These are phyloP conservation scores for Xylaria sp. DNA, from an alignment of 495 filamentous ascomycete genomes.

Conservation along the genomic window DNA sequence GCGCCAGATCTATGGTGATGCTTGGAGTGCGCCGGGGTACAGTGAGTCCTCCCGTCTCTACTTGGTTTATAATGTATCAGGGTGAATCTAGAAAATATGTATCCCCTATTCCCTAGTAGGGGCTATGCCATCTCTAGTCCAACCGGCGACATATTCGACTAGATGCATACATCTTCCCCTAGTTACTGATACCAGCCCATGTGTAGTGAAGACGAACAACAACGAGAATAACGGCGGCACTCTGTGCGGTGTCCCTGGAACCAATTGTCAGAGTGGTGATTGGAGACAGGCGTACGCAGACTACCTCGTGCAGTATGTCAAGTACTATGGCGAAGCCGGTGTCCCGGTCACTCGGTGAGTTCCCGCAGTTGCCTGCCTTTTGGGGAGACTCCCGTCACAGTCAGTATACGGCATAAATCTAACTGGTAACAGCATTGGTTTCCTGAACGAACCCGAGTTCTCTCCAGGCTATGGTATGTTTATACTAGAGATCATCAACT, in stretches of 20 bases:
- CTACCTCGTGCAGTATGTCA: constrained; percentile 60
- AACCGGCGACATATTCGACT: background rate
- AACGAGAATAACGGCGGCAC: constrained; percentile 60
- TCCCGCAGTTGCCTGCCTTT: constrained; percentile 24
- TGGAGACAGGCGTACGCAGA: constrained; percentile 64
- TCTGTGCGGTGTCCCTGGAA: constrained; percentile 57
- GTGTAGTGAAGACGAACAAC: constrained; percentile 62
- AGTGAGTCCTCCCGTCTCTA: constrained; percentile 3
- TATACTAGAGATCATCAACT: background rate
- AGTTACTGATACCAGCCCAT: constrained; percentile 50
- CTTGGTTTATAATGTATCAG: background rate
- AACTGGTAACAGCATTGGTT: constrained; percentile 33
- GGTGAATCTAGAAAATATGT: background rate
- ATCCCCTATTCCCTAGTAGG: background rate
- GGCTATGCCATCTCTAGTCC: too few species aligned
- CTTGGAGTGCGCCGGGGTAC: constrained; percentile 26
- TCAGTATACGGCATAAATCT: constrained; percentile 5
- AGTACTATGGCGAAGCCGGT: constrained; percentile 58
- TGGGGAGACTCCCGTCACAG: background rate
- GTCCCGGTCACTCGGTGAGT: constrained; percentile 59
- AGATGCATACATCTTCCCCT: too few species aligned
- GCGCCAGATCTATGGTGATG: constrained; percentile 60
- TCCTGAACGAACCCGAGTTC: constrained; percentile 53
- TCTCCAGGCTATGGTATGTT: constrained; percentile 40
- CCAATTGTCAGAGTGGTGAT: constrained; percentile 55